phyloP scores from a whole-genome alignment of 1,139 yeast species.

The Candida sp. region DNA sequence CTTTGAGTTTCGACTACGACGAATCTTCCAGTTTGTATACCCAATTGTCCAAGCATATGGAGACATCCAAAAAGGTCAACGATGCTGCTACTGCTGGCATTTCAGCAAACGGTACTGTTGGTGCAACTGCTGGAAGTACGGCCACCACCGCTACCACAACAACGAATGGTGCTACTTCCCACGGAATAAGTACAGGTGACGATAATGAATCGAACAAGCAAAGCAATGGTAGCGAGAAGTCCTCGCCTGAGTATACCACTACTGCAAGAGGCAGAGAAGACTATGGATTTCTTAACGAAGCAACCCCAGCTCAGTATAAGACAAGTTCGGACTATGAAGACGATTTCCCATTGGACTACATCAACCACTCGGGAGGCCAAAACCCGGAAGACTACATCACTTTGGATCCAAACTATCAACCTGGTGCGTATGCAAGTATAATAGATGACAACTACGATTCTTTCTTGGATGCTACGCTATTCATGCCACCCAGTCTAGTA shows the following conservation, averaged over 20 bases:
- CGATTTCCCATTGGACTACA: constrained; percentile 74
- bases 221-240: constrained; percentile 11
- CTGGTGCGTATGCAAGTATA: constrained; percentile 24
- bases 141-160: neutral
- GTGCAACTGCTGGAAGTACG: neutral
- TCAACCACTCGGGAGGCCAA: constrained; percentile 20
- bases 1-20: constrained; percentile 62
- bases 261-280: constrained; percentile 16
- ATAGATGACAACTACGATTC: constrained; percentile 31
- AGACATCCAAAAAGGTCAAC: constrained; percentile 24
- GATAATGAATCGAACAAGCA: constrained; percentile 6
- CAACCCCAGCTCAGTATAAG: constrained; percentile 30
- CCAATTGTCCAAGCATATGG: constrained; percentile 54
- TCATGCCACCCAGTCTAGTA: constrained; percentile 16
- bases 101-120: constrained; percentile 1
- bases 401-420: constrained; percentile 33
- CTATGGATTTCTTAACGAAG: constrained; percentile 25
- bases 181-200: neutral
- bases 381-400: constrained; percentile 35
- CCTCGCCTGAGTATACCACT: constrained; percentile 24
- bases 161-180: neutral
- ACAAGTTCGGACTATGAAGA: constrained; percentile 44
- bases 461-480: constrained; percentile 33
- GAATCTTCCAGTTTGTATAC: constrained; percentile 48
- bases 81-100: constrained; percentile 9